phyloP scores from a whole-genome alignment of 208 protist species.

The Zelonia costaricensis region DNA sequence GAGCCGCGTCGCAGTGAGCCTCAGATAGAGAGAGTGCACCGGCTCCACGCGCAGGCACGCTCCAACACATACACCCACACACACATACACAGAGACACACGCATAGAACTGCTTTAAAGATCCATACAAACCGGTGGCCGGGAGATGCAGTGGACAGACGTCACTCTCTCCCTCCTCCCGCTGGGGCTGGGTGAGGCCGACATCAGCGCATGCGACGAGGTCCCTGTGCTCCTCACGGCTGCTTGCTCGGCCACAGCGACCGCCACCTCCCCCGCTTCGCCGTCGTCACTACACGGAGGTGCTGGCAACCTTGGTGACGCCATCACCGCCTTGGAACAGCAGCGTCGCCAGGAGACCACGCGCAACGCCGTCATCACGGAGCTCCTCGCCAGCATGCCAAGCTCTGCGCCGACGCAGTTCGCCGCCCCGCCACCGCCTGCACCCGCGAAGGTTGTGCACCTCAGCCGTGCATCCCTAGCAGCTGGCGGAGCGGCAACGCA shows the following conservation, averaged over 20 bases:
- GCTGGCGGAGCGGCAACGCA: neutral
- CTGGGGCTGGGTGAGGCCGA: constrained; percentile 16
- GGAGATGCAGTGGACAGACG: neutral
- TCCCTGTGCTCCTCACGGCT: constrained; percentile 16
- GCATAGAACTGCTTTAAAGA: neutral
- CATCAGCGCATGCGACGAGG: constrained; percentile 3
- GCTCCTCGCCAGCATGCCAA: no score
- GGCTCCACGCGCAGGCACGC: neutral
- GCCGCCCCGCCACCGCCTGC: no score
- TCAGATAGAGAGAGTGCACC: no score
- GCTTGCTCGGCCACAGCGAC: neutral
- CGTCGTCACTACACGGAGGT: no score
- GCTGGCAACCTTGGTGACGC: no score
- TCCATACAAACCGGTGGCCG: neutral
- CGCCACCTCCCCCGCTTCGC: neutral
- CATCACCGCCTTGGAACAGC: no score
- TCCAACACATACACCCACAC: neutral
- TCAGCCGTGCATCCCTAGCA: no score
- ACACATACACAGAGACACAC: neutral
- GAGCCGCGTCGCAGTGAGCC: neutral
- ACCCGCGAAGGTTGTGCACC: no score
- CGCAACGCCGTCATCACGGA: no score
- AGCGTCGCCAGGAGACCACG: no score
- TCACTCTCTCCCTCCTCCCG: constrained; percentile 26
- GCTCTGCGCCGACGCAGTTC: no score